Evolutionary conservation across 2,329 filamentous ascomycete species (phyloP).

Genomic region (Fusarium compactum): DNA sequence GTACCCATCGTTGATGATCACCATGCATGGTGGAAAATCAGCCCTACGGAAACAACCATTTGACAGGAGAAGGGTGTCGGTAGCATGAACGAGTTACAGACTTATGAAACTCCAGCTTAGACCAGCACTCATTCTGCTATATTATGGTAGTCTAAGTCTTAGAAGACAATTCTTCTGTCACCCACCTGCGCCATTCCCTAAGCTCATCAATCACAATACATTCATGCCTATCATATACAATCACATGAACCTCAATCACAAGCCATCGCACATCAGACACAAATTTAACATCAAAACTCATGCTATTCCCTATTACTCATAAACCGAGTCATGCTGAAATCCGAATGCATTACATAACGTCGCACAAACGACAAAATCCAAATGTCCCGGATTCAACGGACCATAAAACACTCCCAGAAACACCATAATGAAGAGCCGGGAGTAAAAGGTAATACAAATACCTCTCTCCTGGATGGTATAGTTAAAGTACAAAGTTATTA

Average conservation of each 20-base stretch:
- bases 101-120: too few relatives aligned
- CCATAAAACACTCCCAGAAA: conserved; percentile 43
- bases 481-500: conserved; percentile 45
- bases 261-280: background rate
- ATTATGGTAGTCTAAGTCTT: too few relatives aligned
- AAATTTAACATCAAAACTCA: conserved; percentile 3
- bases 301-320: conserved; percentile 37
- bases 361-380: conserved; percentile 37
- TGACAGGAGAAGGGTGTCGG: too few relatives aligned
- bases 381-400: conserved; percentile 36
- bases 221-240: too few relatives aligned
- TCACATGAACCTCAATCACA: background rate
- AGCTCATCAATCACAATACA: too few relatives aligned
- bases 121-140: too few relatives aligned
- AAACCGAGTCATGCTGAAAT: conserved; percentile 39
- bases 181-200: too few relatives aligned
- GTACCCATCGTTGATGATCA: background rate
- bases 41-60: background rate
- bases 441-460: conserved; percentile 25
- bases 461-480: conserved; percentile 43
- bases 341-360: conserved; percentile 28
- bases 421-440: conserved; percentile 40
- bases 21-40: background rate
- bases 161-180: too few relatives aligned
- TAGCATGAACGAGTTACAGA: background rate